A percentile compares a stretch with the other conserved stretches of the same genome.
phyloP scores from a whole-genome alignment of 176 grass and related monocot genomes.

The Canna indica region DNA sequence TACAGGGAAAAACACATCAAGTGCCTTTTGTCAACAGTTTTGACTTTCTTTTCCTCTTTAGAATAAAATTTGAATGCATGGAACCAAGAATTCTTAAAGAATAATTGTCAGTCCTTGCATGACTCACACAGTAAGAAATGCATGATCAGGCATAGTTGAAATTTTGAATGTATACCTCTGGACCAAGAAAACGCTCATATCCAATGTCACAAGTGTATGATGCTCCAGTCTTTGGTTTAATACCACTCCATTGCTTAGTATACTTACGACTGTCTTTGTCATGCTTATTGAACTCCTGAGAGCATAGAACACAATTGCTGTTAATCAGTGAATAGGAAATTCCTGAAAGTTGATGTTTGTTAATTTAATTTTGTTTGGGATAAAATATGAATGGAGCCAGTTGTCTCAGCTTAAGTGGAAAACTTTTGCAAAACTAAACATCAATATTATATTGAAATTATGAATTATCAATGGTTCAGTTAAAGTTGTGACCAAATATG shows the following conservation, averaged over 20 bases:
- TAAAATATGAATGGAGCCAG: too few species aligned
- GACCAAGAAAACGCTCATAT: constrained; percentile 95
- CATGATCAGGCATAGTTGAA: not conserved
- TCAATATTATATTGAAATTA: too few species aligned
- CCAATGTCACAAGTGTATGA: constrained; percentile 78
- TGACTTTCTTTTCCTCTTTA: not conserved
- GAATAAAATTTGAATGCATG: not conserved
- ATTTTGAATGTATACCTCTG: constrained; percentile 43
- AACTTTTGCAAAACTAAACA: too few species aligned
- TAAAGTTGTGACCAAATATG: too few species aligned
- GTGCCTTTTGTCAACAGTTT: not conserved
- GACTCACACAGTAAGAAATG: not conserved
- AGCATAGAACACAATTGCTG: constrained; percentile 1
- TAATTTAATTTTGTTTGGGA: too few species aligned
- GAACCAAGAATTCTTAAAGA: not conserved
- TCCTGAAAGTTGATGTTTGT: too few species aligned
- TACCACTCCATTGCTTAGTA: constrained; percentile 67
- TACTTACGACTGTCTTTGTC: constrained; percentile 79
- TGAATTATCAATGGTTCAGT: too few species aligned
- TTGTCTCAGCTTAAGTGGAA: too few species aligned
- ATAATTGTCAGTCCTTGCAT: not conserved
- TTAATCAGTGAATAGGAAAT: not conserved
- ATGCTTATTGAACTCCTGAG: constrained; percentile 98
- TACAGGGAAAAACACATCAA: not conserved
- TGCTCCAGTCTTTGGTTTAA: constrained; percentile 83